A percentile compares a stretch with the other conserved stretches of the same genome.
Conservation (phyloP, 2,329 filamentous ascomycete species). For the Paracorniculantispora psalliotae region DNA sequence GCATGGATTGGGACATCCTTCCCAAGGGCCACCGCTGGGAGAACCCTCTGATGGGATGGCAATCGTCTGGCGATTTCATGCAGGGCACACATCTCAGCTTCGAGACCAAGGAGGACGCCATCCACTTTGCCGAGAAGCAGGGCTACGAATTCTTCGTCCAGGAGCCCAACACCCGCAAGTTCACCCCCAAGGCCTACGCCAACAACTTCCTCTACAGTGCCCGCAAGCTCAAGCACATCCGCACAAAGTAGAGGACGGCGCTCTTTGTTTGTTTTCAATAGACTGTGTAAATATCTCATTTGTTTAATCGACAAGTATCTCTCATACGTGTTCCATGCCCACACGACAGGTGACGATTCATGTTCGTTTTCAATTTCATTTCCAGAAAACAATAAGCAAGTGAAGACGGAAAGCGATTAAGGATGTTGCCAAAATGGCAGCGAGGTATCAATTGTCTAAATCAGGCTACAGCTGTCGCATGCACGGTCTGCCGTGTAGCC, state of each 20-base stretch:
- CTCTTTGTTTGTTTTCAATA: background rate
- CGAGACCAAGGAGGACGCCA: slow-evolving; percentile 89
- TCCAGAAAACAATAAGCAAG: too few species aligned
- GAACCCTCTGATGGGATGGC: slow-evolving; percentile 98
- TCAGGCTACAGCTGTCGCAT: background rate
- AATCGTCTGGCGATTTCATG: slow-evolving; percentile 91
- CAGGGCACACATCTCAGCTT: slow-evolving; percentile 90
- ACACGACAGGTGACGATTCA: too few species aligned
- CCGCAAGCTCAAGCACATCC: slow-evolving; percentile 81
- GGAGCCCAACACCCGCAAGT: slow-evolving; percentile 84
- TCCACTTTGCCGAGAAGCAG: slow-evolving; percentile 94
- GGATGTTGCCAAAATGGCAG: background rate
- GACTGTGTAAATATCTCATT: slow-evolving; percentile 11
- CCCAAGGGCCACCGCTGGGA: slow-evolving; percentile 95
- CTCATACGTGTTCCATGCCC: background rate
- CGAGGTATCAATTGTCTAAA: background rate
- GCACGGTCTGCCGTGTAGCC: slow-evolving; percentile 4
- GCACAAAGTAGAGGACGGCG: slow-evolving; percentile 60
- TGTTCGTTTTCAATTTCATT: too few species aligned
- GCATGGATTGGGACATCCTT: slow-evolving; percentile 97
- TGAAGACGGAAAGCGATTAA: background rate
- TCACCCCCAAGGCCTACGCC: slow-evolving; percentile 89
- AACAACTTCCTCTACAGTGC: slow-evolving; percentile 89
- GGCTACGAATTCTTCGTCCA: slow-evolving; percentile 99
- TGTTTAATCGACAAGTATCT: background rate